Conservation (phyloP, 2,329 filamentous ascomycete genomes). For the Cordyceps fumosorosea region DNA sequence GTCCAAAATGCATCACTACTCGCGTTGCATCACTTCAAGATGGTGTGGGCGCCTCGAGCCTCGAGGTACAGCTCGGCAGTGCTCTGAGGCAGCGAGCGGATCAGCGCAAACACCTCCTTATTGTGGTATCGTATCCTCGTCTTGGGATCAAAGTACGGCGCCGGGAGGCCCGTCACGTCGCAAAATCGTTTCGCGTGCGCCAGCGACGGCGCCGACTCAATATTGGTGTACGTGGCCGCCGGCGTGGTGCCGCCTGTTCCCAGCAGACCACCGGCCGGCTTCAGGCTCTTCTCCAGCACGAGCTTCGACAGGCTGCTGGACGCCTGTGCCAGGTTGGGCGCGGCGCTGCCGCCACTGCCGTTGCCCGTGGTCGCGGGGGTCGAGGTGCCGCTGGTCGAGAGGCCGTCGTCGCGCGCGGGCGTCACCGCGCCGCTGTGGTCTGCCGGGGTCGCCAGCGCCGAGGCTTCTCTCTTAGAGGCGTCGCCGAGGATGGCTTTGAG, state of each 20-base stretch:
- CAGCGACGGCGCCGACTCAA: constrained; percentile 87
- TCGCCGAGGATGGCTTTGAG: constrained; percentile 94
- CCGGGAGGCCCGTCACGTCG: constrained; percentile 89
- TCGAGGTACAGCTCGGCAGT: constrained; percentile 84
- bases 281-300: constrained; percentile 76
- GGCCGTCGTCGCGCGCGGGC: constrained; percentile 43
- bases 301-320: constrained; percentile 80
- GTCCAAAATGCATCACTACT: background rate
- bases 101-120: constrained; percentile 80
- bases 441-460: constrained; percentile 70
- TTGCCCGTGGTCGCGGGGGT: constrained; percentile 55
- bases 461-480: constrained; percentile 82
- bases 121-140: constrained; percentile 89
- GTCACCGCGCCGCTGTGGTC: constrained; percentile 72
- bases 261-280: constrained; percentile 19
- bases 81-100: constrained; percentile 73
- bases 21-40: constrained; percentile 63
- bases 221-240: constrained; percentile 86
- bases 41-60: constrained; percentile 82
- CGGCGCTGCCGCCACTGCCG: constrained; percentile 41
- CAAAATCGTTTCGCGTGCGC: constrained; percentile 85
- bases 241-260: constrained; percentile 42
- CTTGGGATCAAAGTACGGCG: constrained; percentile 91
- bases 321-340: constrained; percentile 78
- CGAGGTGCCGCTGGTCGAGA: constrained; percentile 51